Evolutionary conservation across 208 protist species (phyloP).

Genomic region (Leptomonas pyrrhocoris): DNA sequence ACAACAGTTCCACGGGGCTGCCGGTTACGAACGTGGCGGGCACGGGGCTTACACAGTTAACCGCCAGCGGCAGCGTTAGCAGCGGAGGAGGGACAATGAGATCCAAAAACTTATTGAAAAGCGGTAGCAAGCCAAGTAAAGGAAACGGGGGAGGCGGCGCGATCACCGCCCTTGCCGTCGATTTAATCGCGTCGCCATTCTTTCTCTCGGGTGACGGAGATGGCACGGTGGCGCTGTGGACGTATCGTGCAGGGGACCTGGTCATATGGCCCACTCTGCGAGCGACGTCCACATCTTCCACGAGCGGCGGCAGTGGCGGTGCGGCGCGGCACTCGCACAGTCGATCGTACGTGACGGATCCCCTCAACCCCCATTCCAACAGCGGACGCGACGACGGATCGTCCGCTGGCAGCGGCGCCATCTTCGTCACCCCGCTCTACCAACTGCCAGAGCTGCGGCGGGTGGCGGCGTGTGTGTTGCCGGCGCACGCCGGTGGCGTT

Average conservation of each 20-base stretch:
- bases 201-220: slow-evolving; percentile 59
- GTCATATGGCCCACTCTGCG: slow-evolving; percentile 26
- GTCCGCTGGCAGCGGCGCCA: background rate
- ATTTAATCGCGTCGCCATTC: slow-evolving; percentile 47
- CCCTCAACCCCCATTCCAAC: background rate
- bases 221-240: slow-evolving; percentile 58
- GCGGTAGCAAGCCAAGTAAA: background rate
- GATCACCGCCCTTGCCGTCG: slow-evolving; percentile 52
- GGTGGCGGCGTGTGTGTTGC: slow-evolving; percentile 29
- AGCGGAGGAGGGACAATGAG: background rate
- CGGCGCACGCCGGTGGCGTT: slow-evolving; percentile 15
- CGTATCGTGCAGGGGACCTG: slow-evolving; percentile 40
- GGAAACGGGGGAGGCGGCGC: background rate
- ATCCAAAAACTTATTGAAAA: slow-evolving; percentile 4
- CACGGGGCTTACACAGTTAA: slow-evolving; percentile 7
- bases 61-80: slow-evolving; percentile 11
- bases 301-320: background rate
- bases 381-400: background rate
- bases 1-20: slow-evolving; percentile 74
- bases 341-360: slow-evolving; percentile 9
- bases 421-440: slow-evolving; percentile 26
- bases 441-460: slow-evolving; percentile 45
- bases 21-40: slow-evolving; percentile 42
- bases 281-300: background rate
- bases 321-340: slow-evolving; percentile 11